Evolutionary conservation across 306 rosid genomes (phyloP), one percentile per base, ranked within the genome.

Genomic region (Vicia sativa): DNA sequence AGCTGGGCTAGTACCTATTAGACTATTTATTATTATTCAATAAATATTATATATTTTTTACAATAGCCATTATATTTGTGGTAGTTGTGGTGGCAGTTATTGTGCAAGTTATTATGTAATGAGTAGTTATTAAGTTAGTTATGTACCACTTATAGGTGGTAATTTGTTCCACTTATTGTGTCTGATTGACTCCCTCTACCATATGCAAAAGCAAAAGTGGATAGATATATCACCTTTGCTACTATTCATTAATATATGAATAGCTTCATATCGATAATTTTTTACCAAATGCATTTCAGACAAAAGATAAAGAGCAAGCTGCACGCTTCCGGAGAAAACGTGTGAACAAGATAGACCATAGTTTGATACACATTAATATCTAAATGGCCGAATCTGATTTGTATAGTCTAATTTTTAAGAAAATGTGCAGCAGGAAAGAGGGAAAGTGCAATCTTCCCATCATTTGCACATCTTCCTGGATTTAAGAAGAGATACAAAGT

Each of bases 261-360:
- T 25, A 58, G 5, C 25, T 53, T 58, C 12, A 31, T 31, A 58
- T 31, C 64, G 31, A 16, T 31, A 31, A 1, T 9, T 31, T 3
- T 58, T 58, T 31, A 15, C 19, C 16, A 28, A 58, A 58, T 9
- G 21, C 9, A 4, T 14, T 58, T 59, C 44, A 59, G 8, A 35
- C n/a, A 14, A 59, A 31, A 59, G 65, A n/a, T 16, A 59, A 59
- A 59, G 45, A 56, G 18, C 65, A 15, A 15, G 15, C 65, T 59
- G 11, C 45, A 9, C 14, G 29, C 25, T 59, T 59, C 14, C 35
- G 31, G 6, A 10, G 43, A 37, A 16, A 45, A 16, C 0, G 6
- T 46, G 3, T 10, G 28, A 60, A 37, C 48, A 60, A 6, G 66
- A 29, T 60, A 60, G 11, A 11, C 16, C 46, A 60, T 37, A 60